Evolutionary conservation across 2,329 filamentous ascomycete genomes (phyloP).

Genomic region (Sporothrix mexicana): DNA sequence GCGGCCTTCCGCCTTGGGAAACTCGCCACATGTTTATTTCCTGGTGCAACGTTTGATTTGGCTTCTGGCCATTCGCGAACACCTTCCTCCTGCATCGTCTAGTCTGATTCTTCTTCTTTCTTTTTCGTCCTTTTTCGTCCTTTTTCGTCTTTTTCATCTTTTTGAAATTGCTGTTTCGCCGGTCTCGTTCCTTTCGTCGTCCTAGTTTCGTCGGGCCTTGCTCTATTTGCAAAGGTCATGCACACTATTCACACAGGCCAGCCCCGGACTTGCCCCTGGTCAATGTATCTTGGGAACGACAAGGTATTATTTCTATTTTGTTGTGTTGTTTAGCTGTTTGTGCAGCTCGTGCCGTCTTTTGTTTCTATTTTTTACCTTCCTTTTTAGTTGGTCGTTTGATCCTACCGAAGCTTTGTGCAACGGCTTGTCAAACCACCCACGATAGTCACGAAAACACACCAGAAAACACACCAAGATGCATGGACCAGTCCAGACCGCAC

Average conservation of each 20-base stretch:
- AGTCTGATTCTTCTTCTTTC: not conserved
- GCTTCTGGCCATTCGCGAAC: not conserved
- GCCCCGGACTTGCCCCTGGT: not conserved
- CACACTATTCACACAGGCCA: not conserved
- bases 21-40: conserved; percentile 7
- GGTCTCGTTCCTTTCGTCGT: not conserved
- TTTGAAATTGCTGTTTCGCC: conserved; percentile 7
- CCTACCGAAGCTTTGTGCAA: not conserved
- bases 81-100: conserved; percentile 10
- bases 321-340: not conserved
- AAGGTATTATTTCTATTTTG: not conserved
- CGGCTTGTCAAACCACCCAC: not conserved
- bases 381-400: conserved; percentile 10
- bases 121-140: not conserved
- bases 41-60: not conserved
- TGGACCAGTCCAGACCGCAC: not conserved
- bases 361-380: not conserved
- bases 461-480: not conserved
- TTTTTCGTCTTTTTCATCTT: not conserved
- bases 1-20: not conserved
- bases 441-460: not conserved
- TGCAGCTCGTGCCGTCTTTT: not conserved
- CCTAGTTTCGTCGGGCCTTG: not conserved
- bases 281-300: not conserved
- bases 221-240: not conserved